A percentile compares a stretch with the other conserved stretches of the same genome.
Evolutionary conservation across 176 grass and related monocot species (phyloP).

Genomic region (Calamus simplicifolius): DNA sequence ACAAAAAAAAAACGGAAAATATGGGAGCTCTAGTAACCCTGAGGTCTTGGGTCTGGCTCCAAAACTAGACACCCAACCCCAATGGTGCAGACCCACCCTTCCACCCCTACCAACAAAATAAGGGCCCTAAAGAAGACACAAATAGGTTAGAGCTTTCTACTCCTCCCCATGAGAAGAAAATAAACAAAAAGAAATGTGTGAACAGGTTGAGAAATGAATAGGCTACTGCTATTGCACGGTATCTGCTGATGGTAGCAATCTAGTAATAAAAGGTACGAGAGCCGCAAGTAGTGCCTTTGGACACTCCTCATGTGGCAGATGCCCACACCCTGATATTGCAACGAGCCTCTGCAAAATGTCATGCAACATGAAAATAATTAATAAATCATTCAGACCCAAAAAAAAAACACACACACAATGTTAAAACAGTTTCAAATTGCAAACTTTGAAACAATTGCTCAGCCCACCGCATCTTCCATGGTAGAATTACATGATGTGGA

Average conservation of each 20-base stretch:
- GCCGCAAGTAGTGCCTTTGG: constrained; percentile 82
- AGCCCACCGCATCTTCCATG: too few species aligned
- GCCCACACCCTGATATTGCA: constrained; percentile 82
- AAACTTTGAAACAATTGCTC: too few species aligned
- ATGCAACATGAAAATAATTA: too few species aligned
- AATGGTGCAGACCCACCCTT: constrained; percentile 6
- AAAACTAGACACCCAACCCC: constrained; percentile 36
- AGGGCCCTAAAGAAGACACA: not conserved
- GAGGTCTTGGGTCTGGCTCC: constrained; percentile 72
- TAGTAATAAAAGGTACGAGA: constrained; percentile 78
- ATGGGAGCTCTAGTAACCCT: constrained; percentile 82
- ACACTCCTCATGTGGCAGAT: constrained; percentile 96
- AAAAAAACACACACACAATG: too few species aligned
- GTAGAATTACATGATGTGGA: too few species aligned
- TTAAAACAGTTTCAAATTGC: too few species aligned
- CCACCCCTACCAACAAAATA: constrained; percentile 11
- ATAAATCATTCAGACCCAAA: too few species aligned
- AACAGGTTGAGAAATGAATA: constrained; percentile 7
- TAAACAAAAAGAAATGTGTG: constrained; percentile 3
- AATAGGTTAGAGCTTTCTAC: constrained; percentile 26
- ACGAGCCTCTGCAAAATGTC: constrained; percentile 57
- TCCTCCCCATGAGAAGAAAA: constrained; percentile 13
- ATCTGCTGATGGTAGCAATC: constrained; percentile 53
- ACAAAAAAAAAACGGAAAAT: constrained; percentile 25
- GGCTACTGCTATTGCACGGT: constrained; percentile 55